These are phyloP conservation scores for Alternaria brassicae DNA, from an alignment of 2,329 filamentous ascomycete genomes.

Conservation along the genomic window DNA sequence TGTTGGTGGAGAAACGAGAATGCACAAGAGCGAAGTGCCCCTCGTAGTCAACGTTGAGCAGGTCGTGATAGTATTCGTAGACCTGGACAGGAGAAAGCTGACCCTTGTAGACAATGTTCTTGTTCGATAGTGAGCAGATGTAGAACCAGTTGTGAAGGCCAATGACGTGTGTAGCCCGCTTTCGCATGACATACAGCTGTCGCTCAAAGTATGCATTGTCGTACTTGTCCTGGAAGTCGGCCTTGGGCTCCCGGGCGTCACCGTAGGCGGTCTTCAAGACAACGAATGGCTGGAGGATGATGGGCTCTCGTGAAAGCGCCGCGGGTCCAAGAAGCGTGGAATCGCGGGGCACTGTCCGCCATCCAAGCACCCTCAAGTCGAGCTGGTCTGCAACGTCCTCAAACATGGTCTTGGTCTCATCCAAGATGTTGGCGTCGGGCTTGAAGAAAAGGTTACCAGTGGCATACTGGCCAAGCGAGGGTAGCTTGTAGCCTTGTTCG, in stretches of 20 bases:
- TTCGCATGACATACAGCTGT: conserved; percentile 92
- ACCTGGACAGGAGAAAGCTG: conserved; percentile 94
- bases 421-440: conserved; percentile 86
- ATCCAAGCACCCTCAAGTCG: conserved; percentile 89
- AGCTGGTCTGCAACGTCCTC: conserved; percentile 90
- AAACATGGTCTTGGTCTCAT: conserved; percentile 90
- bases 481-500: conserved; percentile 86
- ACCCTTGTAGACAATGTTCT: conserved; percentile 99
- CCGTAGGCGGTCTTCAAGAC: conserved; percentile 88
- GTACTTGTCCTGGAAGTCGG: conserved; percentile 79
- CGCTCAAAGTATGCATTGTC: conserved; percentile 87
- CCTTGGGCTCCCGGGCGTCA: conserved; percentile 76
- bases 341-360: conserved; percentile 94
- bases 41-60: conserved; percentile 96
- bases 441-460: conserved; percentile 99
- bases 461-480: conserved; percentile 90
- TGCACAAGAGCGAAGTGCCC: conserved; percentile 96
- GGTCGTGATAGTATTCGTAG: conserved; percentile 96
- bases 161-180: conserved; percentile 92
- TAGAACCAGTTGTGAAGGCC: conserved; percentile 99
- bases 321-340: conserved; percentile 92
- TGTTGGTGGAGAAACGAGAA: conserved; percentile 97
- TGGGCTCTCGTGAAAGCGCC: conserved; percentile 90
- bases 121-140: conserved; percentile 93
- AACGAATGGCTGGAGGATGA: conserved; percentile 94